Conservation (phyloP, 768 basidiomycete genomes). For the Lactifluus echinatus region DNA sequence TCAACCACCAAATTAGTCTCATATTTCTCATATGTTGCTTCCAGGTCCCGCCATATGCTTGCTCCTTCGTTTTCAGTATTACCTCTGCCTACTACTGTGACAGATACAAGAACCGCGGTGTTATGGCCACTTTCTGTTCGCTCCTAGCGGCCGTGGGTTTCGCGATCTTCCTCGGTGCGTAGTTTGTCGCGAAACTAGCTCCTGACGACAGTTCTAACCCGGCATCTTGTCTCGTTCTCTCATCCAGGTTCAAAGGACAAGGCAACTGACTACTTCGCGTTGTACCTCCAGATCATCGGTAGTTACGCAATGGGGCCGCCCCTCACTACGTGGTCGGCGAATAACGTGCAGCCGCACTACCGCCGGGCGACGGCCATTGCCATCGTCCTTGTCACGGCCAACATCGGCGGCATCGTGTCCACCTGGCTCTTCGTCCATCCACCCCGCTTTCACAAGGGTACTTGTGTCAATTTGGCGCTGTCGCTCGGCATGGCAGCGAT, state of each 20-base stretch:
- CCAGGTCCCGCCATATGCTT: constrained; percentile 28
- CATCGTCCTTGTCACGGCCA: constrained; percentile 21
- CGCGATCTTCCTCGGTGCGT: constrained; percentile 18
- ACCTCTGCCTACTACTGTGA: constrained; percentile 17
- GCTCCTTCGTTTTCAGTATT: constrained; percentile 23
- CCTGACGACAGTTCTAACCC: no score
- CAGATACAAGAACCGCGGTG: constrained; percentile 16
- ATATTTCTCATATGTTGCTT: background rate
- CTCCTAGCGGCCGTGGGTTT: constrained; percentile 17
- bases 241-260: constrained; percentile 17
- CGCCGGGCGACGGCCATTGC: constrained; percentile 27
- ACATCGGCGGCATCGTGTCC: constrained; percentile 17
- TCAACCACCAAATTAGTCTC: background rate
- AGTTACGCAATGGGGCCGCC: constrained; percentile 24
- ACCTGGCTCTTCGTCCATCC: constrained; percentile 13
- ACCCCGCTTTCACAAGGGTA: constrained; percentile 15
- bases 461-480: constrained; percentile 14
- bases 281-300: constrained; percentile 28
- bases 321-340: constrained; percentile 25
- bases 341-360: constrained; percentile 29
- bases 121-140: constrained; percentile 10
- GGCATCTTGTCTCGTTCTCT: background rate
- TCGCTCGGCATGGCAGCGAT: constrained; percentile 3
- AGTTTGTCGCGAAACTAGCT: no score
- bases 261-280: constrained; percentile 23